Evolutionary conservation across 192 early-diverging fungal species (phyloP).

Genomic region (Coemansia sp.): DNA sequence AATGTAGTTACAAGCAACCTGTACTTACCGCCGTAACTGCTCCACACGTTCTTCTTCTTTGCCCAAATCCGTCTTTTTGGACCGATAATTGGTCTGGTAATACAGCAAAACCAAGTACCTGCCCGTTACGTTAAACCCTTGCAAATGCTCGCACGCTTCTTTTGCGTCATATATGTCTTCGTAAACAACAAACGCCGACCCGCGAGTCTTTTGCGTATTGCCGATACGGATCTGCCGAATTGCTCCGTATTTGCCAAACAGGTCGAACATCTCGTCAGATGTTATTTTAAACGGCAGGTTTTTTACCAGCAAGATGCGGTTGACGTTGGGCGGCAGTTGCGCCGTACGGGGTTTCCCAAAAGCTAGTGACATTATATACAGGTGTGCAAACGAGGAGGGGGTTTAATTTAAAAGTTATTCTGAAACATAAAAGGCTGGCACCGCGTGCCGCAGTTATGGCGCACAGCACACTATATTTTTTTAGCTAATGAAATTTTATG

Average conservation of each 20-base stretch:
- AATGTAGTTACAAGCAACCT: background rate
- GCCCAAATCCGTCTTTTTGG: conserved; percentile 76
- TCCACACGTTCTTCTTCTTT: conserved; percentile 73
- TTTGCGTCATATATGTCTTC: conserved; percentile 99
- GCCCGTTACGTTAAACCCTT: conserved; percentile 94
- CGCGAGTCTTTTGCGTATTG: conserved; percentile 79
- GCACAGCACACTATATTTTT: too few relatives aligned
- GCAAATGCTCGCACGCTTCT: conserved; percentile 91
- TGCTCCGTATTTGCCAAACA: conserved; percentile 96
- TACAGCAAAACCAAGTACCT: conserved; percentile 95
- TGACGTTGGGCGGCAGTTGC: conserved; percentile 89
- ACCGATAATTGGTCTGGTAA: conserved; percentile 77
- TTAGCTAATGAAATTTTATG: too few relatives aligned
- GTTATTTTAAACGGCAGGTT: conserved; percentile 98
- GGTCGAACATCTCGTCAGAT: conserved; percentile 93
- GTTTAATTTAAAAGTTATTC: too few relatives aligned
- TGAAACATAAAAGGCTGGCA: too few relatives aligned
- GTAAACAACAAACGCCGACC: conserved; percentile 96
- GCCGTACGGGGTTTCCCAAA: conserved; percentile 56
- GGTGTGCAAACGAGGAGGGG: background rate
- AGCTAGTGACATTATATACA: conserved; percentile 35
- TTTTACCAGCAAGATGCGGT: conserved; percentile 88
- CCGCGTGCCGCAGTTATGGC: too few relatives aligned
- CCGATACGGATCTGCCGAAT: conserved; percentile 92
- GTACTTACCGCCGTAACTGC: conserved; percentile 66